phyloP scores from a whole-genome alignment of 1,139 yeast genomes.

The Starmera stellimalicola region DNA sequence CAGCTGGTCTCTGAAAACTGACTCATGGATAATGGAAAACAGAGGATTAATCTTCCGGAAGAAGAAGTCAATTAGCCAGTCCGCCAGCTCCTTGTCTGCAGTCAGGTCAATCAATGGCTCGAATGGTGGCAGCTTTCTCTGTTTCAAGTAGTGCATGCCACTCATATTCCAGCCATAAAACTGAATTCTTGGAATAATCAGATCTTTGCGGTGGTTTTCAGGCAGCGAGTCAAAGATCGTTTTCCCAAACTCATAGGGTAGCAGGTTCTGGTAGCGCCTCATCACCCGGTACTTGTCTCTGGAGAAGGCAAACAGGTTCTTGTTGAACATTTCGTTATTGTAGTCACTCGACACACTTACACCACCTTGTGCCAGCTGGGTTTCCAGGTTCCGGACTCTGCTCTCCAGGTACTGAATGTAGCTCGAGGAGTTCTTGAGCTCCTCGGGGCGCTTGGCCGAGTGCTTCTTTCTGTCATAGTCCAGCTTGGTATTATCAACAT shows the following conservation, averaged over 20 bases:
- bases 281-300: conserved; percentile 40
- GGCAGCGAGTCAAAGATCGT: conserved; percentile 30
- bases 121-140: conserved; percentile 21
- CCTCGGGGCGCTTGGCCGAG: conserved; percentile 3
- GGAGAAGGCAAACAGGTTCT: conserved; percentile 17
- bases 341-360: not conserved
- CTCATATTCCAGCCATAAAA: conserved; percentile 62
- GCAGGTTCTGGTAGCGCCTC: conserved; percentile 39
- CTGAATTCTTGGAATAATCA: conserved; percentile 46
- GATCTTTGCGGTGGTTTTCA: conserved; percentile 25
- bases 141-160: conserved; percentile 41
- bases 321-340: conserved; percentile 7
- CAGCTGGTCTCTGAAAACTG: conserved; percentile 44
- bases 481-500: not conserved
- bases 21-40: conserved; percentile 44
- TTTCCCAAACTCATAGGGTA: conserved; percentile 37
- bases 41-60: conserved; percentile 46
- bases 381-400: conserved; percentile 7
- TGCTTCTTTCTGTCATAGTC: conserved; percentile 2
- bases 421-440: conserved; percentile 2
- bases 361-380: not conserved
- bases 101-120: conserved; percentile 8
- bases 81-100: conserved; percentile 13
- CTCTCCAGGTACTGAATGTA: conserved; percentile 9
- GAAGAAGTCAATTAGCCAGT: conserved; percentile 31